Evolutionary conservation across 2,329 filamentous ascomycete genomes (phyloP).

Genomic region (Microcyclosporella mali): DNA sequence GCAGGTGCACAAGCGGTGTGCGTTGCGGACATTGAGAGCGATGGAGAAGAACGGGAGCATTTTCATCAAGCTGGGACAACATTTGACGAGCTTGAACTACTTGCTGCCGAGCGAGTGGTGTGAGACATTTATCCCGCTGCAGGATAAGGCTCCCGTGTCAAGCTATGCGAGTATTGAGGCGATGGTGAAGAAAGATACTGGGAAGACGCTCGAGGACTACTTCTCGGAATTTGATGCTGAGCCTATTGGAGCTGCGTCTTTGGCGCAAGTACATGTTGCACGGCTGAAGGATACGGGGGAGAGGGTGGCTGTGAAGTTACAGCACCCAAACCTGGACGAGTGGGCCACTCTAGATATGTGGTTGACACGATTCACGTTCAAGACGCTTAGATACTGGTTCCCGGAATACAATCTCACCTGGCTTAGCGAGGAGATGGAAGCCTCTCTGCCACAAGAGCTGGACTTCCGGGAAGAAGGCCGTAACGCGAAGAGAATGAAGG

Average conservation of each 20-base stretch:
- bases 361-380: constrained; percentile 83
- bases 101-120: constrained; percentile 89
- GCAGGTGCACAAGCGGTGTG: constrained; percentile 87
- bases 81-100: constrained; percentile 94
- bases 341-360: constrained; percentile 85
- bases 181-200: constrained; percentile 83
- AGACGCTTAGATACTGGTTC: constrained; percentile 84
- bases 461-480: constrained; percentile 80
- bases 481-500: constrained; percentile 72
- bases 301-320: constrained; percentile 91
- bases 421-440: constrained; percentile 88
- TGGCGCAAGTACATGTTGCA: constrained; percentile 90
- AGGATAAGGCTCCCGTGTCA: constrained; percentile 92
- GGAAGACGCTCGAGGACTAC: constrained; percentile 67
- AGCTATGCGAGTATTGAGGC: constrained; percentile 77
- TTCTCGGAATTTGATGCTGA: constrained; percentile 76
- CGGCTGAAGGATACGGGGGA: constrained; percentile 74
- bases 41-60: constrained; percentile 96
- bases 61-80: constrained; percentile 96
- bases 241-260: constrained; percentile 85
- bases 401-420: constrained; percentile 97
- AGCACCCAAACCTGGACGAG: constrained; percentile 82
- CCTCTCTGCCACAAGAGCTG: constrained; percentile 82
- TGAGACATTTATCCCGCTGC: constrained; percentile 87
- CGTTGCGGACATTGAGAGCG: constrained; percentile 75